Evolutionary conservation across 164 flowering plant species (phyloP), one percentile per base, ranked within the genome.

Genomic region (Piper longum): DNA sequence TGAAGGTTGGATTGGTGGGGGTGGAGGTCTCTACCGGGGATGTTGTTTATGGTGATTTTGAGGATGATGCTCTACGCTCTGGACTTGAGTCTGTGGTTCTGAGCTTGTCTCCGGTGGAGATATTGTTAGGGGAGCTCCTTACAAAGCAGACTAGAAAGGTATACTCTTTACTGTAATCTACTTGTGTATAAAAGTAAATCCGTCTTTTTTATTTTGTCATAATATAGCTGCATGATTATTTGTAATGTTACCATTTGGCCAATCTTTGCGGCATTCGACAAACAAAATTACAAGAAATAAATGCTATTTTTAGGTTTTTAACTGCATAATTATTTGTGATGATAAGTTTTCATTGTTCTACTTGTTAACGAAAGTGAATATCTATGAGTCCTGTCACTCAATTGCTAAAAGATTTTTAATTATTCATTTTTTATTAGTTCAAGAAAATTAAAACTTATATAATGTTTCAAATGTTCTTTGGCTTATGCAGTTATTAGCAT

Each of bases 1-100:
- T 78, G 73, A 86, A 68, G 51, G 72, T 92, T 66, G 96, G 91
- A 67, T 43, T 88, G 69, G 79, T 92, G 61, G 96, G 80, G 4
- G 84, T 86, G 70, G 91, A 92, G 72, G 69, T 84, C 63, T 92
- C 98, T 0, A 85, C 89, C 3, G 98, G 93, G n/a, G 96, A 89
- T 71, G 89, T 89, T 61, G 81, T 86, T 59, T 78, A 80, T 77
- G 96, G 93, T 65, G 90, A 89, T 69, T 89, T 87, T 58, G 69
- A 83, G 73, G 98, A 92, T 74, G 74, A 71, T 65, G 82, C 78
- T 57, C 72, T 82, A 86, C 81, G 97, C 67, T 68, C 75, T 62
- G 87, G 79, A 52, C 82, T 90, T 36, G 97, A 93, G 67, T 83
- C 91, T 42, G 74, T 87, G 72, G 16, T 93, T 63, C 68, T 85